Evolutionary conservation across 164 flowering plant species (phyloP).

Genomic region (Litsea cubeba): DNA sequence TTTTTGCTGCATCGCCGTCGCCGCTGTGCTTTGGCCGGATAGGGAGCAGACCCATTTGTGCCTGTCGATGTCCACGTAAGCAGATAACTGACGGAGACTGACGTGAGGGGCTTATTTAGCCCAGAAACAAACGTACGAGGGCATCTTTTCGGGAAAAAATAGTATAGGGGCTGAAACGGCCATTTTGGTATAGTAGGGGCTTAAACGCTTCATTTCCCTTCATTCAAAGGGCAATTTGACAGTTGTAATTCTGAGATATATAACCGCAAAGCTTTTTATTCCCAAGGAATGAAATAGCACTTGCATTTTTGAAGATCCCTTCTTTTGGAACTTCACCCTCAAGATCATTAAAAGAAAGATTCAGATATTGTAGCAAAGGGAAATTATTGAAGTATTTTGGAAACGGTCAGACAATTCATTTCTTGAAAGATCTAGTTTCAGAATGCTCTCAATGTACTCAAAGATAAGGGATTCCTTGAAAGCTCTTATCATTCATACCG

Average conservation of each 20-base stretch:
- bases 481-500: constrained; percentile 17
- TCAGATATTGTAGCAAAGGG: background rate
- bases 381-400: constrained; percentile 1
- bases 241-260: background rate
- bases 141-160: too few species aligned
- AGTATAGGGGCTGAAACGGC: too few species aligned
- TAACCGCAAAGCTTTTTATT: constrained; percentile 3
- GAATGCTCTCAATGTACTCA: background rate
- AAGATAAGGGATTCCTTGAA: constrained; percentile 27
- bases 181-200: too few species aligned
- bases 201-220: too few species aligned
- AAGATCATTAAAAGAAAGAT: constrained; percentile 6
- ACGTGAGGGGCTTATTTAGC: too few species aligned
- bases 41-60: too few species aligned
- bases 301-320: background rate
- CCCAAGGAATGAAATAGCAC: background rate
- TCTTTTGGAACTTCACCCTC: constrained; percentile 6
- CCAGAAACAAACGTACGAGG: too few species aligned
- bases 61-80: too few species aligned
- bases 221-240: background rate
- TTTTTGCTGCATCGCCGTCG: too few species aligned
- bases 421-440: constrained; percentile 10
- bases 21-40: too few species aligned
- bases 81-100: too few species aligned
- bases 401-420: constrained; percentile 14